Conservation (phyloP, 148 eudicot genomes). For the Fallopia convolvulus region DNA sequence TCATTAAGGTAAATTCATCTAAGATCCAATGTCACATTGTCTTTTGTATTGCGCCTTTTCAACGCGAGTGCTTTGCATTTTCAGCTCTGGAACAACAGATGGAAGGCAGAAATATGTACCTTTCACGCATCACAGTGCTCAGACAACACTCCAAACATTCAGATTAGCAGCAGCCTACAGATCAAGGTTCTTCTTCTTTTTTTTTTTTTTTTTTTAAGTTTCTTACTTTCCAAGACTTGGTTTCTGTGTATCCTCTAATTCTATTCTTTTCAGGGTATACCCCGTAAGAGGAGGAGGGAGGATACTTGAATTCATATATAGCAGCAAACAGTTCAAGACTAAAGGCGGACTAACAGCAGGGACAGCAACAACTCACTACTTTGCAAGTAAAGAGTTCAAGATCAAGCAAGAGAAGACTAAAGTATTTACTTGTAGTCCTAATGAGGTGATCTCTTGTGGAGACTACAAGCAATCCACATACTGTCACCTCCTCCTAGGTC, state of each 20-base stretch:
- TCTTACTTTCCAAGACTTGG: neutral
- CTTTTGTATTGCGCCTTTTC: neutral
- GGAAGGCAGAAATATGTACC: slow-evolving; percentile 73
- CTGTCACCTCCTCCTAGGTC: slow-evolving; percentile 73
- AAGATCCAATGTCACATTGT: neutral
- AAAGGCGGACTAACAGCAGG: slow-evolving; percentile 59
- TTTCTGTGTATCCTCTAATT: neutral
- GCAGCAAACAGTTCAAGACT: slow-evolving; percentile 61
- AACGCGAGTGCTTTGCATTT: neutral
- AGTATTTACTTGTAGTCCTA: slow-evolving; percentile 55
- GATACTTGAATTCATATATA: slow-evolving; percentile 62
- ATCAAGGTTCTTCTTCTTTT: slow-evolving; percentile 64
- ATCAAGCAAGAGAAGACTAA: slow-evolving; percentile 38
- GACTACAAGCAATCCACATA: slow-evolving; percentile 65
- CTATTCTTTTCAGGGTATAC: slow-evolving; percentile 36
- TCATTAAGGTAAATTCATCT: slow-evolving; percentile 43
- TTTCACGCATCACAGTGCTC: slow-evolving; percentile 57
- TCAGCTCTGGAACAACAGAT: slow-evolving; percentile 80
- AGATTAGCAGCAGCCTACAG: slow-evolving; percentile 65
- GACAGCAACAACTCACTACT: slow-evolving; percentile 75
- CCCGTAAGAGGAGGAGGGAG: slow-evolving; percentile 55
- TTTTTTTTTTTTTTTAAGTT: slow-evolving; percentile 4
- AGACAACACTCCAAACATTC: slow-evolving; percentile 57
- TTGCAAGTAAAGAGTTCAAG: slow-evolving; percentile 54
- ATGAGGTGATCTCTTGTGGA: slow-evolving; percentile 51